These are phyloP conservation scores for Cercophora samala DNA, from an alignment of 495 filamentous ascomycete genomes.

Conservation along the genomic window DNA sequence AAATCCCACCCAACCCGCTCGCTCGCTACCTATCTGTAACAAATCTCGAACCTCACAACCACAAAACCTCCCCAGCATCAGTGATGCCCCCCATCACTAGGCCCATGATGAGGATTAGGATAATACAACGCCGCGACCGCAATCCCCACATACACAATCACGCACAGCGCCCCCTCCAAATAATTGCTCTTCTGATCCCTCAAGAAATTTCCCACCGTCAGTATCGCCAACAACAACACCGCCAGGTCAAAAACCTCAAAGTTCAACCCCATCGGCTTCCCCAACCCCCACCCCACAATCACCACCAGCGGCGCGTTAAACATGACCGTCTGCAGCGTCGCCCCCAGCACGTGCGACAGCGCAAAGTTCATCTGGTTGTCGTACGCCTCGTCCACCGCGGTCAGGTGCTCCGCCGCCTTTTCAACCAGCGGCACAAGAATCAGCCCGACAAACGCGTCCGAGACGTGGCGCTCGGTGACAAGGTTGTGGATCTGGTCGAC, in stretches of 20 bases:
- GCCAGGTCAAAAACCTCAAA: conserved; percentile 91
- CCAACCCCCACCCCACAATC: conserved; percentile 79
- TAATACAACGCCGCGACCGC: conserved; percentile 61
- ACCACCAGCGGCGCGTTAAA: conserved; percentile 83
- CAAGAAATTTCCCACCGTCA: conserved; percentile 81
- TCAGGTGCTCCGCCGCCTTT: conserved; percentile 87
- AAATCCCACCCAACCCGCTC: background rate
- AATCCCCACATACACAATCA: conserved; percentile 65
- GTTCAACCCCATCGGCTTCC: conserved; percentile 68
- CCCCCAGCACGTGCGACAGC: conserved; percentile 81
- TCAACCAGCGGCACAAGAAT: conserved; percentile 82
- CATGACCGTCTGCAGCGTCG: conserved; percentile 85
- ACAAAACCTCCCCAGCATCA: background rate
- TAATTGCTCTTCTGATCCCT: conserved; percentile 79
- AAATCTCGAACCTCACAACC: background rate
- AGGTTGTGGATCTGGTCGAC: conserved; percentile 77
- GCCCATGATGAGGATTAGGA: conserved; percentile 46
- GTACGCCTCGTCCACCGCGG: conserved; percentile 87
- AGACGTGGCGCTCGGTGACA: conserved; percentile 59
- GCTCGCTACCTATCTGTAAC: too few relatives aligned
- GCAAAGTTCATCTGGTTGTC: conserved; percentile 88
- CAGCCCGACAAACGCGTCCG: conserved; percentile 76
- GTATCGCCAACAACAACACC: conserved; percentile 77
- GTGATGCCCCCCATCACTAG: conserved; percentile 16
- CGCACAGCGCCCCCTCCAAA: conserved; percentile 72